Base-by-base conservation (phyloP, 2,329 filamentous ascomycete species). In the Pestalotiopsis sp. region DNA sequence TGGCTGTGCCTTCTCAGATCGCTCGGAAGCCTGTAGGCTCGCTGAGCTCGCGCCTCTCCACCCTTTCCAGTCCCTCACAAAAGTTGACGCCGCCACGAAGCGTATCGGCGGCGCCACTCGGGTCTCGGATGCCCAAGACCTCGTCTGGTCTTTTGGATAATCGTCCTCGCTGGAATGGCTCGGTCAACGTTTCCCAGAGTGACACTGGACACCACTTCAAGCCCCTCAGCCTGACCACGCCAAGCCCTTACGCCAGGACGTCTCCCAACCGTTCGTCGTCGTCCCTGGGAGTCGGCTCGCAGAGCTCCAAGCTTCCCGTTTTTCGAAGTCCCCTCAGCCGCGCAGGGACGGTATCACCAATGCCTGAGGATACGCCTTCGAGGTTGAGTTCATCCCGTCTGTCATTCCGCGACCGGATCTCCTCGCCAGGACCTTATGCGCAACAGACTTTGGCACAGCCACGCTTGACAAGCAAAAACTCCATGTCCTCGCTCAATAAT, bases 151-250 rank as follows among this genome's bases (percentile, higher is more conserved):
- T 84, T 41, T 77, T 78, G 23, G 81, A 86, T 68, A 84, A 87
- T 68, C 89, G 91, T 64, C 93, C 93, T 3, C 87, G 90, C 68
- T 96, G 93, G 93, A 95, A 91, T 75, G 76, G 75, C 12, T 92
- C 90, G 38, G 88, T 90, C 5, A 93, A 91, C 74, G 86, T 88
- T 4, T 81, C 82, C 6, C 86, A 90, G 70, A 82, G 90, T n/a
- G 86, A 91, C 39, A 87, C 88, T n/a, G 90, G 90, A 31, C 90
- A 92, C 77, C 88, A 89, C 77, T 92, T 90, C 80, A 91, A 88
- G 73, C 88, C 91, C 12, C 80, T 91, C 12, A 87, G 80, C 45
- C 80, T 88, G 59, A 90, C 87, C 6, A 88, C 88, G 1, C 88
- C 89, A 0, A 90, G 86, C 70, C 86, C 88, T 0, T 88, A 88